Evolutionary conservation across 345 rosid genomes (phyloP).

Genomic region (Gossypium mustelinum): DNA sequence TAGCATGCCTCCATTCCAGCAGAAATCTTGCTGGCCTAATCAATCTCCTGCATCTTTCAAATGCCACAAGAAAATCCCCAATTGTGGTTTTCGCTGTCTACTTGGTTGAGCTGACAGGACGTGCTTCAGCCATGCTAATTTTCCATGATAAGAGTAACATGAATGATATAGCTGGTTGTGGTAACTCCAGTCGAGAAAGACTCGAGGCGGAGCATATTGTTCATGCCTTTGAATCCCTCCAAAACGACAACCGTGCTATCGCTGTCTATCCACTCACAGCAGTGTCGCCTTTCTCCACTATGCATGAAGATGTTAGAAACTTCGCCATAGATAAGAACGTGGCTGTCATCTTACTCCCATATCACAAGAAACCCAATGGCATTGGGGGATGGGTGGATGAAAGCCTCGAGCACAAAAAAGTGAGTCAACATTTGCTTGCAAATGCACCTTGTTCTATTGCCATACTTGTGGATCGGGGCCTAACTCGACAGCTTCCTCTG

Average conservation of each 20-base stretch:
- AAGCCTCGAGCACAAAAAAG: conserved; percentile 34
- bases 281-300: conserved; percentile 49
- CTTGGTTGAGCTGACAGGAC: conserved; percentile 58
- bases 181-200: conserved; percentile 17
- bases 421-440: conserved; percentile 47
- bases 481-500: neutral
- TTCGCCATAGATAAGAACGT: conserved; percentile 58
- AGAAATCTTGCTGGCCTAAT: conserved; percentile 40
- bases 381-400: conserved; percentile 34
- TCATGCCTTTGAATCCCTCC: conserved; percentile 34
- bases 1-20: conserved; percentile 45
- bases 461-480: conserved; percentile 61
- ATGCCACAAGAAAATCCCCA: conserved; percentile 52
- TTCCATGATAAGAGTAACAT: conserved; percentile 34
- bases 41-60: conserved; percentile 48
- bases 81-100: conserved; percentile 44
- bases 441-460: conserved; percentile 63
- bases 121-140: conserved; percentile 60
- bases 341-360: conserved; percentile 53
- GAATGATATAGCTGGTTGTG: neutral
- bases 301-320: conserved; percentile 61
- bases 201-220: conserved; percentile 45
- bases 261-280: conserved; percentile 42
- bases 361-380: conserved; percentile 38
- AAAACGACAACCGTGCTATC: conserved; percentile 25